Conservation (phyloP, 2,329 filamentous ascomycete species). For the Trichoderma atroviride region DNA sequence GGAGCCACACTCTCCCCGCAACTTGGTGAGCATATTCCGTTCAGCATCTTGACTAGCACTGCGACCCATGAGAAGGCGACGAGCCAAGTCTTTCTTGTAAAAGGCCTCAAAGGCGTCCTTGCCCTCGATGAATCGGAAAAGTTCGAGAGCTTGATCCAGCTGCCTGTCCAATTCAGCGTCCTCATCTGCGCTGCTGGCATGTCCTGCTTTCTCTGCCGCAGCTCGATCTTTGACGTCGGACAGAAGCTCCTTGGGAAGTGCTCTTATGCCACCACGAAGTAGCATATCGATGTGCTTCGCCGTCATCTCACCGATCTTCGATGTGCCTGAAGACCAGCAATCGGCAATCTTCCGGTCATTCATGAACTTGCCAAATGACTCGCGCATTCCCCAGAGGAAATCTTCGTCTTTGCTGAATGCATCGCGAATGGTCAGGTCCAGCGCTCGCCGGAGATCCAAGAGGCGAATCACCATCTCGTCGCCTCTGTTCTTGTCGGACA, state of each 20-base stretch:
- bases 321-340: conserved; percentile 79
- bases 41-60: conserved; percentile 95
- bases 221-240: conserved; percentile 62
- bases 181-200: conserved; percentile 76
- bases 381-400: conserved; percentile 76
- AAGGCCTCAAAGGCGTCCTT: conserved; percentile 99
- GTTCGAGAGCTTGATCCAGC: conserved; percentile 86
- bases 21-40: conserved; percentile 87
- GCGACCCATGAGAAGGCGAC: conserved; percentile 84
- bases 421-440: conserved; percentile 75
- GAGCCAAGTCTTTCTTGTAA: conserved; percentile 96
- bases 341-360: conserved; percentile 78
- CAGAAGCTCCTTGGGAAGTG: conserved; percentile 69
- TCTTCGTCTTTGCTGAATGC: conserved; percentile 78
- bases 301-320: conserved; percentile 97
- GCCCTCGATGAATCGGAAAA: conserved; percentile 96
- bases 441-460: conserved; percentile 74
- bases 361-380: conserved; percentile 88
- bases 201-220: conserved; percentile 62
- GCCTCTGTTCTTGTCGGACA: conserved; percentile 76
- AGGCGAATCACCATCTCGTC: conserved; percentile 86
- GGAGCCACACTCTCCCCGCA: conserved; percentile 91
- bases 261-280: conserved; percentile 83
- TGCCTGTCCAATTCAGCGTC: conserved; percentile 90
- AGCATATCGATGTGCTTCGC: conserved; percentile 94